A percentile compares a stretch with the other conserved stretches of the same genome.
Evolutionary conservation across 176 grass and related monocot genomes (phyloP).

Genomic region (Ampelocalamus luodianensis): DNA sequence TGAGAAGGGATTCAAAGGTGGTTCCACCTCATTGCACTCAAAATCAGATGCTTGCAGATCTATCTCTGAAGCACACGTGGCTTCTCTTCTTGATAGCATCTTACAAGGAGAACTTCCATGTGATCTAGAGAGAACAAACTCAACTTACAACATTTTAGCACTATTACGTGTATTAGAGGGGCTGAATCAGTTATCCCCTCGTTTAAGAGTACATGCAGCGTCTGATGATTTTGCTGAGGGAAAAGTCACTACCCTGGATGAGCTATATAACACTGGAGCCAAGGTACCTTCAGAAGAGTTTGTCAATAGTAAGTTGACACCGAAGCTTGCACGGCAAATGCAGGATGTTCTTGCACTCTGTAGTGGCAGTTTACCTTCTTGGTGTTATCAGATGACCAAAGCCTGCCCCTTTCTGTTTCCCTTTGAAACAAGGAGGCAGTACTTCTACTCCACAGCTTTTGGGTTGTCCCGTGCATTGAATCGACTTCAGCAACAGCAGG

Average conservation of each 20-base stretch:
- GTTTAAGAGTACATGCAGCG: conserved; percentile 60
- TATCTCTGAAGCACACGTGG: conserved; percentile 44
- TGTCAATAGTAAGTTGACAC: conserved; percentile 84
- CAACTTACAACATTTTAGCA: conserved; percentile 81
- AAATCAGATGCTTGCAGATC: conserved; percentile 65
- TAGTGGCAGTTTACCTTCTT: conserved; percentile 79
- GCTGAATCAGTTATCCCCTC: conserved; percentile 75
- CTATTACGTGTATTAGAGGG: conserved; percentile 72
- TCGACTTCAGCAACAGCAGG: conserved; percentile 89
- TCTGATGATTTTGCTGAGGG: conserved; percentile 78
- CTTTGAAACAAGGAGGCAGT: conserved; percentile 85
- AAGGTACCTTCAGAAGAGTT: conserved; percentile 74
- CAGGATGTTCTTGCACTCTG: conserved; percentile 89
- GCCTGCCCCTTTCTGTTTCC: conserved; percentile 91
- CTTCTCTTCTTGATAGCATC: conserved; percentile 85
- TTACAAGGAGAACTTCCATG: conserved; percentile 88
- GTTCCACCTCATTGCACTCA: conserved; percentile 58
- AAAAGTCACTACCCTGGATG: conserved; percentile 55
- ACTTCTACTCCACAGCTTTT: conserved; percentile 91
- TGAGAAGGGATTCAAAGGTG: conserved; percentile 61
- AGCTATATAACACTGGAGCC: conserved; percentile 57
- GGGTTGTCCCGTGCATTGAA: conserved; percentile 81
- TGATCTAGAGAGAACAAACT: conserved; percentile 83
- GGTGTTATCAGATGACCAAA: conserved; percentile 86
- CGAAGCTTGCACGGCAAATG: conserved; percentile 82